These are phyloP conservation scores for Capsella rubella DNA, from an alignment of 441 rosid species.

Conservation along the genomic window DNA sequence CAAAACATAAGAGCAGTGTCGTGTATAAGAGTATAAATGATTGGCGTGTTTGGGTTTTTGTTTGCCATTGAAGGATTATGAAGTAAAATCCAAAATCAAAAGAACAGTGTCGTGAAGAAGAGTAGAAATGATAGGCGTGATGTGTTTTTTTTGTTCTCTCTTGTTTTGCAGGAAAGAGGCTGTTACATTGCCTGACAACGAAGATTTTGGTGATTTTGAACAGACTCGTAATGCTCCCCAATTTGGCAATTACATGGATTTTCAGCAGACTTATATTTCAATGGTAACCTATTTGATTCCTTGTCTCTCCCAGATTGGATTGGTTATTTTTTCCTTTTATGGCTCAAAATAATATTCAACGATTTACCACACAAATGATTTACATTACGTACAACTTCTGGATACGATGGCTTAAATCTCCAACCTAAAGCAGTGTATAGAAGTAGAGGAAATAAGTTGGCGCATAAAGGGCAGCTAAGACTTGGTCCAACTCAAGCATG, in stretches of 20 bases:
- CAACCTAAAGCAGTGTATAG: background rate
- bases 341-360: background rate
- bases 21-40: background rate
- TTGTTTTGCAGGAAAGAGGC: conserved; percentile 73
- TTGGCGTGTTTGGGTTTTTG: conserved; percentile 7
- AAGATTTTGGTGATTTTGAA: conserved; percentile 67
- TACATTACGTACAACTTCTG: background rate
- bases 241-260: conserved; percentile 51
- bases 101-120: background rate
- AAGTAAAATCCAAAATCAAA: background rate
- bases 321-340: conserved; percentile 18
- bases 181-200: conserved; percentile 69
- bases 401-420: background rate
- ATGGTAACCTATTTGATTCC: conserved; percentile 59
- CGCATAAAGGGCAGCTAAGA: conserved; percentile 40
- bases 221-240: conserved; percentile 53
- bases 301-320: background rate
- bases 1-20: background rate
- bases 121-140: background rate
- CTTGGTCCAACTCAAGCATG: conserved; percentile 36
- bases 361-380: background rate
- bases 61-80: conserved; percentile 4
- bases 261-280: conserved; percentile 64
- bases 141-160: background rate
- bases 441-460: conserved; percentile 38